phyloP scores from a whole-genome alignment of 257 asterid species.

The Cinchona pubescens region DNA sequence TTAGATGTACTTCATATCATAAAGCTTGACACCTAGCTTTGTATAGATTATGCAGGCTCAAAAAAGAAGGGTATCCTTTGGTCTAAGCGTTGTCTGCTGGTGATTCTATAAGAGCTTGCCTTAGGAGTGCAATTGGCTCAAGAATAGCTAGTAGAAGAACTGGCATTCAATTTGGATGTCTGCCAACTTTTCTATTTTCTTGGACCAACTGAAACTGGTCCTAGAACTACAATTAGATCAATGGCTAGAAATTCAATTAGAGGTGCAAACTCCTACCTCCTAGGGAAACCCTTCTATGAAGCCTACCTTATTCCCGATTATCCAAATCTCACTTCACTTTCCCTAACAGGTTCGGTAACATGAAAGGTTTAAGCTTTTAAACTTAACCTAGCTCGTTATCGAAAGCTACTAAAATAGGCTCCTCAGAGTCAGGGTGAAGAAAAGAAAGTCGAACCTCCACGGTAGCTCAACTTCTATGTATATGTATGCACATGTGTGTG shows the following conservation, averaged over 20 bases:
- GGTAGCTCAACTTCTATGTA: too few species aligned
- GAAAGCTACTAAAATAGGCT: too few species aligned
- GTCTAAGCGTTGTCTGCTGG: neutral
- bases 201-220: too few species aligned
- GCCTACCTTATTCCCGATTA: neutral
- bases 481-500: too few species aligned
- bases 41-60: too few species aligned
- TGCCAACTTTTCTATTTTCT: neutral
- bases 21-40: too few species aligned
- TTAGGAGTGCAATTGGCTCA: neutral
- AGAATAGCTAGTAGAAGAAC: neutral
- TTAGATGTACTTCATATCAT: too few species aligned
- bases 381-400: too few species aligned
- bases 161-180: slow-evolving; percentile 1
- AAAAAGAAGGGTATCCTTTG: too few species aligned
- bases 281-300: neutral
- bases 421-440: too few species aligned
- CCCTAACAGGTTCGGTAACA: neutral
- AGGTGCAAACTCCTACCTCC: slow-evolving; percentile 1
- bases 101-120: neutral
- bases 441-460: too few species aligned
- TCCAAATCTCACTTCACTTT: neutral
- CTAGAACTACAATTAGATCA: neutral
- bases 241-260: neutral
- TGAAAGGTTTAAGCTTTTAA: too few species aligned